These are phyloP conservation scores for Mycena pura DNA, from an alignment of 768 basidiomycete genomes.

Conservation along the genomic window DNA sequence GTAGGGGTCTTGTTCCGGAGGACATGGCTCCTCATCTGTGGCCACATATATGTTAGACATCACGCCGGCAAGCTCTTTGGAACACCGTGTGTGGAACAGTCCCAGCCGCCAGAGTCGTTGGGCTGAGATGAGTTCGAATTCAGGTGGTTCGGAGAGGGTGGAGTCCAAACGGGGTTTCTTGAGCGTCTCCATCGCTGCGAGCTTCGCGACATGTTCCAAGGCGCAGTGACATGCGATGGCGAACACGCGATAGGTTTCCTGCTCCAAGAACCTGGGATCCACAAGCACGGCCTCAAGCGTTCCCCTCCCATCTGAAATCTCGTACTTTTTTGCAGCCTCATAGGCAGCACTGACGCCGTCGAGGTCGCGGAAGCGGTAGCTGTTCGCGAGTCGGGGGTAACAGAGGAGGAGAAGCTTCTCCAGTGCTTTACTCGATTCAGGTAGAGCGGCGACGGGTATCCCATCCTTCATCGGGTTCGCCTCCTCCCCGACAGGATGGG, in stretches of 20 bases:
- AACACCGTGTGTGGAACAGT: neutral
- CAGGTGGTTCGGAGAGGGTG: neutral
- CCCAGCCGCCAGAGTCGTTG: conserved; percentile 1
- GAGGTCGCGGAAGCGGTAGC: conserved; percentile 27
- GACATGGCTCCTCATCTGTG: neutral
- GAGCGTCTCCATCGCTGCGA: conserved; percentile 16
- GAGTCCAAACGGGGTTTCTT: neutral
- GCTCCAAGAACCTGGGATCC: conserved; percentile 6
- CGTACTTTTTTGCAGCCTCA: conserved; percentile 43
- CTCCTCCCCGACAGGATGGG: conserved; percentile 30
- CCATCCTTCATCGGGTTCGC: conserved; percentile 36
- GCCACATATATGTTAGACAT: neutral
- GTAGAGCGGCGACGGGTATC: conserved; percentile 37
- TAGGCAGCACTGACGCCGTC: conserved; percentile 40
- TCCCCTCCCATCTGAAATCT: conserved; percentile 40
- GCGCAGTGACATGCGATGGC: conserved; percentile 32
- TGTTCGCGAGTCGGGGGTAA: conserved; percentile 36
- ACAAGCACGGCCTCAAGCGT: conserved; percentile 14
- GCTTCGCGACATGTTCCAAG: conserved; percentile 16
- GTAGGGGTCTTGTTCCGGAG: neutral
- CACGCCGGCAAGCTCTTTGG: neutral
- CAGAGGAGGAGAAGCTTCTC: conserved; percentile 42
- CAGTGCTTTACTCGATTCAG: conserved; percentile 41
- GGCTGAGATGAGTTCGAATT: conserved; percentile 6
- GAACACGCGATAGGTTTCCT: conserved; percentile 28